Base-by-base conservation (phyloP, 2,329 filamentous ascomycete genomes). In the Colletotrichum sp. region DNA sequence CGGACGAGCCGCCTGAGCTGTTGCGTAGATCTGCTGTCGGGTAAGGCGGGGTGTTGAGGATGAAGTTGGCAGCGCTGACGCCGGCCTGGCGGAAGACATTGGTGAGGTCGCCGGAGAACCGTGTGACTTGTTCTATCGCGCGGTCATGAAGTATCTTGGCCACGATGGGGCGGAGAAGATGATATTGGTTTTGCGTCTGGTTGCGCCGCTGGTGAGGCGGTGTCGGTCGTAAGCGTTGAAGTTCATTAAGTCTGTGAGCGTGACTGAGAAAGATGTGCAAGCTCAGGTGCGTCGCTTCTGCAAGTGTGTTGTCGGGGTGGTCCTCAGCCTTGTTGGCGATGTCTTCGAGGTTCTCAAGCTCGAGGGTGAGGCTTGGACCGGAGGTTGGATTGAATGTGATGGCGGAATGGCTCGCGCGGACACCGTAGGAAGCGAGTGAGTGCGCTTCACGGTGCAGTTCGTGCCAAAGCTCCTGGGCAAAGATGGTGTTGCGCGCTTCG, bases 401-500 rank as follows among this genome's bases (percentile, higher is more conserved):
- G 5, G 88, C 85, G 30, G 90, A 86, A 16, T 90, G 92, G 44
- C 91, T 89, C 16, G 93, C 90, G 30, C 89, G 90, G 15, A 98
- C 93, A 12, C 93, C 92, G 76, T 95, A 93, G 13, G 93, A 92
- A 5, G 93, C 89, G 26, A 98, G 87, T 0, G 90, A 89, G 18
- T 96, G 93, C 1, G 94, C 93, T 85, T 99, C 97, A 21, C 95
- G 91, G 69, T 94, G 93, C 76, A 99, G 88, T 84, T 99, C 97
- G 79, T 98, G 93, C 90, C 96, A 98, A 3, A 99, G 87, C 82
- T 99, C 97, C 81, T 96, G 93, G 32, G 95, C 92, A 80, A 95
- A 96, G 24, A 96, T 89, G 66, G 94, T 95, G 83, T 97, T 94
- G 72, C 95, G 90, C 4, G 95, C 94, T 79, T 95, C 91, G 21